Conservation (phyloP, 2,329 filamentous ascomycete species). For the Fusarium abutilonis region DNA sequence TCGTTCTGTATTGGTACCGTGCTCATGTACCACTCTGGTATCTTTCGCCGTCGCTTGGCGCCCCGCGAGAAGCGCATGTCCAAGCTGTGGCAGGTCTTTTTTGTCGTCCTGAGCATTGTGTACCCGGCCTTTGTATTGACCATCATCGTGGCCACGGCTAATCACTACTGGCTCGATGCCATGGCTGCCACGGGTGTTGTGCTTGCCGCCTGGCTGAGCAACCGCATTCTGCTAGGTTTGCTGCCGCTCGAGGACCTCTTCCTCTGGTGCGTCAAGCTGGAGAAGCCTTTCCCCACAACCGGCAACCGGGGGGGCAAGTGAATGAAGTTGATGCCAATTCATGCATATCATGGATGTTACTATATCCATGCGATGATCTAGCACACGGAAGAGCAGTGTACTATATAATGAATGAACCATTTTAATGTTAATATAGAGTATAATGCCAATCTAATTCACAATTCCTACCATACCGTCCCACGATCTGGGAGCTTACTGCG, state of each 20-base stretch:
- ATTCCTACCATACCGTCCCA: too few relatives aligned
- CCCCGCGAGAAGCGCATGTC: slow-evolving; percentile 45
- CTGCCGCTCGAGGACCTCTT: slow-evolving; percentile 73
- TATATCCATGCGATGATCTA: slow-evolving; percentile 8
- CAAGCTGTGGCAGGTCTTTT: slow-evolving; percentile 45
- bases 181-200: slow-evolving; percentile 71
- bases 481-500: too few relatives aligned
- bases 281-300: slow-evolving; percentile 68
- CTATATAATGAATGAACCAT: slow-evolving; percentile 1
- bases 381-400: neutral
- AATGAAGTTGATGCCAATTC: slow-evolving; percentile 4
- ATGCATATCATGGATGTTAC: neutral
- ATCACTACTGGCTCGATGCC: slow-evolving; percentile 73
- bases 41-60: slow-evolving; percentile 51
- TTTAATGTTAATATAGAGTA: slow-evolving; percentile 20
- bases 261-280: slow-evolving; percentile 68
- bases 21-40: slow-evolving; percentile 62
- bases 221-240: slow-evolving; percentile 65
- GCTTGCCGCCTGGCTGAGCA: slow-evolving; percentile 64
- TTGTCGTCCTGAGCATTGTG: slow-evolving; percentile 54
- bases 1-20: slow-evolving; percentile 64
- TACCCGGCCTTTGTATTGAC: slow-evolving; percentile 65
- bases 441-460: slow-evolving; percentile 8
- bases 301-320: slow-evolving; percentile 41
- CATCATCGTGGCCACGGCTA: slow-evolving; percentile 69